Evolutionary conservation across 768 basidiomycete genomes (phyloP).

Genomic region (Amanita phalloides): DNA sequence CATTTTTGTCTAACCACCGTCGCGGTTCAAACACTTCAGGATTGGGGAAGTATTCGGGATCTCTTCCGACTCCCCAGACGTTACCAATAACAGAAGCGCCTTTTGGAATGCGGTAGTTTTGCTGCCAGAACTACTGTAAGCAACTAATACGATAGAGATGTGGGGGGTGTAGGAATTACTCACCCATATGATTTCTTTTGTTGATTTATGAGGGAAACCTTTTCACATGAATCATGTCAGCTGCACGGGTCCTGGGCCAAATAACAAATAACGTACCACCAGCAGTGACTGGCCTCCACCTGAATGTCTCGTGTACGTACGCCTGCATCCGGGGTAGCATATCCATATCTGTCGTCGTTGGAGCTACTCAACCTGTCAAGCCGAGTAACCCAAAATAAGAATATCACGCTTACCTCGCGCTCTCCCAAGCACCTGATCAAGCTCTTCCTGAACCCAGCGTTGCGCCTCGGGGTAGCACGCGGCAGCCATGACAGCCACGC

Average conservation of each 20-base stretch:
- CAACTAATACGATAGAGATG: neutral
- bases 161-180: conserved; percentile 4
- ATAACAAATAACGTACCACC: conserved; percentile 21
- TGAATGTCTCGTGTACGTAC: conserved; percentile 37
- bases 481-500: conserved; percentile 45
- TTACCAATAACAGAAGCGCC: conserved; percentile 52
- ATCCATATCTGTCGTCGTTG: conserved; percentile 29
- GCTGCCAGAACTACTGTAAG: conserved; percentile 13
- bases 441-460: conserved; percentile 36
- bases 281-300: conserved; percentile 41
- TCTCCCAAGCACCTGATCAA: conserved; percentile 42
- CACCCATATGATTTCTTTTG: conserved; percentile 55
- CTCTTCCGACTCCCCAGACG: conserved; percentile 50
- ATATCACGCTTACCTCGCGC: conserved; percentile 20
- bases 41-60: conserved; percentile 46
- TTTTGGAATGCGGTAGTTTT: conserved; percentile 40
- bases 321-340: conserved; percentile 34
- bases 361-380: conserved; percentile 15
- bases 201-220: conserved; percentile 56
- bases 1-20: conserved; percentile 39
- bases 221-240: neutral
- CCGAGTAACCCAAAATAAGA: neutral
- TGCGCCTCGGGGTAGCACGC: conserved; percentile 46
- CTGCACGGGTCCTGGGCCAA: neutral
- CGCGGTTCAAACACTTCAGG: conserved; percentile 50